phyloP scores from a whole-genome alignment of 2,329 filamentous ascomycete genomes.

The Xylaria sp. region DNA sequence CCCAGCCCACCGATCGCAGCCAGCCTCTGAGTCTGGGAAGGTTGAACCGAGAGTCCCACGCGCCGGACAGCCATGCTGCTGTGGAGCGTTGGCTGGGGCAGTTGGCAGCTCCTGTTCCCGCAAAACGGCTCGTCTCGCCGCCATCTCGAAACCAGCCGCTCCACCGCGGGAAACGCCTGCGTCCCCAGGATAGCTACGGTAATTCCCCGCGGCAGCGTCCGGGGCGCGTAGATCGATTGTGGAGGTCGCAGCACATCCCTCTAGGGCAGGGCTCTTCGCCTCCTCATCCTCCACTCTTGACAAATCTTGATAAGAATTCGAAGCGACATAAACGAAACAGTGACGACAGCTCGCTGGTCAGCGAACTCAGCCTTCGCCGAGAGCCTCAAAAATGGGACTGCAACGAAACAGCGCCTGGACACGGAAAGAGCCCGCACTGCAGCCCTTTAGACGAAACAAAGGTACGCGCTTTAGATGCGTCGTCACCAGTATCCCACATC shows the following conservation, averaged over 20 bases:
- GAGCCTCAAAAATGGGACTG: slow-evolving; percentile 28
- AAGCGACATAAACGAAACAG: slow-evolving; percentile 40
- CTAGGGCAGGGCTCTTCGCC: slow-evolving; percentile 31
- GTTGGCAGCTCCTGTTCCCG: slow-evolving; percentile 33
- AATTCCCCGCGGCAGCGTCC: slow-evolving; percentile 9
- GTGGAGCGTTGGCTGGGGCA: slow-evolving; percentile 48
- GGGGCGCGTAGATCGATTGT: slow-evolving; percentile 41
- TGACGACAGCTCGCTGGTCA: slow-evolving; percentile 47
- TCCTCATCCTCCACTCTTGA: slow-evolving; percentile 27
- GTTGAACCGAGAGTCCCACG: slow-evolving; percentile 39
- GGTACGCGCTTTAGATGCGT: slow-evolving; percentile 32
- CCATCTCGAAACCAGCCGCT: slow-evolving; percentile 33
- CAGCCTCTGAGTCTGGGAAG: slow-evolving; percentile 35
- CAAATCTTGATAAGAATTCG: slow-evolving; percentile 29
- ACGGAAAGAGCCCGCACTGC: slow-evolving; percentile 25
- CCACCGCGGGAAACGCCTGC: slow-evolving; percentile 22
- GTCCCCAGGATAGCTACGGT: slow-evolving; percentile 19
- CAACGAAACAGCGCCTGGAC: slow-evolving; percentile 14
- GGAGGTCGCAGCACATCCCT: slow-evolving; percentile 44
- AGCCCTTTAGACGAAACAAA: slow-evolving; percentile 30
- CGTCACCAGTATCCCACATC: slow-evolving; percentile 36
- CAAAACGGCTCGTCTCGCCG: slow-evolving; percentile 32
- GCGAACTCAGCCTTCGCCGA: slow-evolving; percentile 37
- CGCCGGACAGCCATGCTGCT: slow-evolving; percentile 39
- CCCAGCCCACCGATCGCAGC: slow-evolving; percentile 25